Conservation (phyloP, 768 basidiomycete species). For the Leucogyrophana mollusca region DNA sequence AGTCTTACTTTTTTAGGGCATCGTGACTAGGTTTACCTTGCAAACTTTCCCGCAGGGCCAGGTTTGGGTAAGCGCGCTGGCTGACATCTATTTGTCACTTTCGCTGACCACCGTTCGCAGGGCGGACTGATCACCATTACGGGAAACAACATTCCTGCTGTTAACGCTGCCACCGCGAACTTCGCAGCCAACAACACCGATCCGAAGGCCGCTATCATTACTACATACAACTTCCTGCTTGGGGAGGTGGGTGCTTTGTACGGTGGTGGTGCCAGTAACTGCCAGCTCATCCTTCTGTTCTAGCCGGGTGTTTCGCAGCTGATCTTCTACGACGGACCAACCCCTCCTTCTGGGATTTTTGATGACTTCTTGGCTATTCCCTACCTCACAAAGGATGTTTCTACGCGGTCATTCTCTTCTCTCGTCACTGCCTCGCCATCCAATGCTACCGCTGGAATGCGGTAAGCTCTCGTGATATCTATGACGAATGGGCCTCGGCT, state of each 20-base stretch:
- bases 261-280: not conserved
- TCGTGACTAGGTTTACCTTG: conserved; percentile 58
- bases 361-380: conserved; percentile 19
- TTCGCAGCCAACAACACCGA: conserved; percentile 18
- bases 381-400: conserved; percentile 7
- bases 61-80: conserved; percentile 48
- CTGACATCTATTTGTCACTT: not conserved
- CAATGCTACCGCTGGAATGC: conserved; percentile 6
- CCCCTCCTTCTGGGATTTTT: conserved; percentile 7
- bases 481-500: not conserved
- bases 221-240: conserved; percentile 36
- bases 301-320: conserved; percentile 24
- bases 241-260: conserved; percentile 22
- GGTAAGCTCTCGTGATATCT: too few relatives aligned
- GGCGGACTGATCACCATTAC: conserved; percentile 38
- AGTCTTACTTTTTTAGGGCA: conserved; percentile 44
- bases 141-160: conserved; percentile 15
- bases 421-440: conserved; percentile 19
- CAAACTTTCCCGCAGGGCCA: conserved; percentile 51
- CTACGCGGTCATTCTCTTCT: conserved; percentile 22
- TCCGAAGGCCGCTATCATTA: conserved; percentile 35
- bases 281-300: not conserved
- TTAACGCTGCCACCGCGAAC: conserved; percentile 17
- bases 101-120: conserved; percentile 24
- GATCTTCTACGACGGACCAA: conserved; percentile 55